A percentile compares a stretch with the other conserved stretches of the same genome.
phyloP scores from a whole-genome alignment of 768 basidiomycete genomes.

The Phlebiopsis gigantea region DNA sequence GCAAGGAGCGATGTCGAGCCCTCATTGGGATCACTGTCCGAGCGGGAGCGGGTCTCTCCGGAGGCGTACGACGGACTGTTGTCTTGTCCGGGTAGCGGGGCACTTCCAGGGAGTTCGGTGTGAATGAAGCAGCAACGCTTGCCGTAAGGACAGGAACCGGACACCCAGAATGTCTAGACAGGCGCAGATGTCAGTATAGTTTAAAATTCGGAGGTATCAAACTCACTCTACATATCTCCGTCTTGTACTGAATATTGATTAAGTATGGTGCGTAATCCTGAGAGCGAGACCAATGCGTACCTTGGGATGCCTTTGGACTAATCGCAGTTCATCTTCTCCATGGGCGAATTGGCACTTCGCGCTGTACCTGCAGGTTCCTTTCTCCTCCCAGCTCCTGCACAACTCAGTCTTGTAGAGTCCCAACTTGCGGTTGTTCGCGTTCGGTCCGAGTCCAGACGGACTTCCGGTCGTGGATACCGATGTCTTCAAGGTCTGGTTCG shows the following conservation, averaged over 20 bases:
- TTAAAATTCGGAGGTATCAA: conserved; percentile 3
- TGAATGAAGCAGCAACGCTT: conserved; percentile 94
- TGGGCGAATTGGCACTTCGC: conserved; percentile 92
- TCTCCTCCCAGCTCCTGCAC: conserved; percentile 91
- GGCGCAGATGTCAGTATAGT: not conserved
- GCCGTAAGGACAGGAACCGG: conserved; percentile 88
- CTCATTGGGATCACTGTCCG: conserved; percentile 76
- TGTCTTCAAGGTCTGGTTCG: conserved; percentile 3
- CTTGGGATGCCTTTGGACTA: conserved; percentile 86
- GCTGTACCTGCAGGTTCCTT: conserved; percentile 80
- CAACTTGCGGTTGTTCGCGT: conserved; percentile 87
- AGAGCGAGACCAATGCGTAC: conserved; percentile 33
- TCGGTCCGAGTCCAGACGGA: conserved; percentile 54
- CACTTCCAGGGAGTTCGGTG: conserved; percentile 72
- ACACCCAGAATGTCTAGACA: conserved; percentile 84
- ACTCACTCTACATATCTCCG: conserved; percentile 85
- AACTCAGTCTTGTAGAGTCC: conserved; percentile 89
- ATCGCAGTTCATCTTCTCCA: conserved; percentile 82
- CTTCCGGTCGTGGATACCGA: conserved; percentile 7
- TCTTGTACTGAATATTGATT: conserved; percentile 59
- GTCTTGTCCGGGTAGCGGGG: conserved; percentile 42
- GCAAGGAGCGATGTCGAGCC: conserved; percentile 69
- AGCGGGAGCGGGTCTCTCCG: conserved; percentile 55
- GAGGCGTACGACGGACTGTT: conserved; percentile 43
- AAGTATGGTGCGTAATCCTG: not conserved